Percentiles rank a stretch among this genome's conserved stretches.
Evolutionary conservation across 1,284 basidiomycete species (phyloP).

Genomic region (Termitomyces sp.): DNA sequence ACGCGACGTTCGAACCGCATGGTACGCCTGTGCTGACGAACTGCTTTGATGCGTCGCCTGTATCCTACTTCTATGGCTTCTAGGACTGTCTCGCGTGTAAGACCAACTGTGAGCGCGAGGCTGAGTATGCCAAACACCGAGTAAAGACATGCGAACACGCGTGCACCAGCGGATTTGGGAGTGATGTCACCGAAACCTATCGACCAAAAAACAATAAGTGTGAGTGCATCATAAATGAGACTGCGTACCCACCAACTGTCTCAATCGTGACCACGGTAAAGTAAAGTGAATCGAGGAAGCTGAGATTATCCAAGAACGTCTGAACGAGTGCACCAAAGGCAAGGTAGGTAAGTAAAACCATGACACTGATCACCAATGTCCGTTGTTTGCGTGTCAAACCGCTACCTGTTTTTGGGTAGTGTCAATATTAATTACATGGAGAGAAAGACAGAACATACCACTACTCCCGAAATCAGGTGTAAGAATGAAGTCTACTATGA

Average conservation of each 20-base stretch:
- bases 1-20: conserved; percentile 32
- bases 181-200: conserved; percentile 72
- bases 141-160: conserved; percentile 56
- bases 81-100: conserved; percentile 66
- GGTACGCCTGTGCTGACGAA: conserved; percentile 34
- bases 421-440: not conserved
- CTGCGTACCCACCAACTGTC: conserved; percentile 48
- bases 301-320: conserved; percentile 51
- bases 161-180: conserved; percentile 42
- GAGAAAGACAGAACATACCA: conserved; percentile 36
- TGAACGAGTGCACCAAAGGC: conserved; percentile 62
- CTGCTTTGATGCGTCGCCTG: conserved; percentile 41
- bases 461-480: conserved; percentile 65
- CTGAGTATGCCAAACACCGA: conserved; percentile 56
- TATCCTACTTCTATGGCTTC: conserved; percentile 64
- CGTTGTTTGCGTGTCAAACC: conserved; percentile 80
- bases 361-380: conserved; percentile 72
- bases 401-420: conserved; percentile 41
- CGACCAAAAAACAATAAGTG: not conserved
- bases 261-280: conserved; percentile 69
- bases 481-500: conserved; percentile 56
- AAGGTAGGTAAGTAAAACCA: conserved; percentile 68
- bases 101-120: conserved; percentile 59
- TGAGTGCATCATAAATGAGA: not conserved
- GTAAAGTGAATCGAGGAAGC: conserved; percentile 67